phyloP scores from a whole-genome alignment of 805 yeast genomes.

The Teunomyces cretensis region DNA sequence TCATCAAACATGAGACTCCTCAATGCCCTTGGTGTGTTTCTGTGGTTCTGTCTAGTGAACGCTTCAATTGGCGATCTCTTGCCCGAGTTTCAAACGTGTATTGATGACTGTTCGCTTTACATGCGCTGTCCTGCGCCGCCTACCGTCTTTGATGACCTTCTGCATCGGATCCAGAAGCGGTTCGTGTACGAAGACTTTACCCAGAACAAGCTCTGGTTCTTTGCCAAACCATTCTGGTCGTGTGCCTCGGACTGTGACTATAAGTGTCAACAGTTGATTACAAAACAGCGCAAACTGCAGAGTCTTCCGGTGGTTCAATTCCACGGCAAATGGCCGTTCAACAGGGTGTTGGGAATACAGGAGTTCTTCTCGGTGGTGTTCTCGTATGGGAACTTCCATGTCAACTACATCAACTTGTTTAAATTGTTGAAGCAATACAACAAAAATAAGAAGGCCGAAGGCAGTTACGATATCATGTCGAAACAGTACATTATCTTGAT shows the following conservation, averaged over 20 bases:
- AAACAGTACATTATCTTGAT: conserved; percentile 30
- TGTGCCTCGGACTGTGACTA: conserved; percentile 39
- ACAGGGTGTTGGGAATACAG: conserved; percentile 34
- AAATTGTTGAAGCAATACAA: conserved; percentile 27
- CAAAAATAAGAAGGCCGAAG: conserved; percentile 14
- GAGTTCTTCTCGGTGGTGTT: conserved; percentile 37
- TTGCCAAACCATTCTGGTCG: conserved; percentile 25
- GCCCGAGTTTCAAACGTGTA: conserved; percentile 29
- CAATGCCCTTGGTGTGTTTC: not conserved
- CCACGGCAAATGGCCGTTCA: conserved; percentile 46
- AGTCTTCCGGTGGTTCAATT: conserved; percentile 37
- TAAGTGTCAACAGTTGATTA: conserved; percentile 38
- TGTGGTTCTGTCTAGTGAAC: not conserved
- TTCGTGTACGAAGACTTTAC: conserved; percentile 5
- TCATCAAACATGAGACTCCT: not conserved
- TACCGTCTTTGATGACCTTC: conserved; percentile 14
- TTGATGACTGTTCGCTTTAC: conserved; percentile 20
- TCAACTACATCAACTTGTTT: conserved; percentile 27
- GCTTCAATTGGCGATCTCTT: conserved; percentile 32
- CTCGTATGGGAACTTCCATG: conserved; percentile 35
- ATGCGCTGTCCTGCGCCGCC: conserved; percentile 14
- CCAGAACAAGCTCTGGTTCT: conserved; percentile 6
- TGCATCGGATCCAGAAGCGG: conserved; percentile 6
- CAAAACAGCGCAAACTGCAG: conserved; percentile 17
- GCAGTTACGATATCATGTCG: conserved; percentile 22